A percentile compares a stretch with the other conserved stretches of the same genome.
phyloP scores from a whole-genome alignment of 371 early-diverging fungal species.

The Apophysomyces sp. region DNA sequence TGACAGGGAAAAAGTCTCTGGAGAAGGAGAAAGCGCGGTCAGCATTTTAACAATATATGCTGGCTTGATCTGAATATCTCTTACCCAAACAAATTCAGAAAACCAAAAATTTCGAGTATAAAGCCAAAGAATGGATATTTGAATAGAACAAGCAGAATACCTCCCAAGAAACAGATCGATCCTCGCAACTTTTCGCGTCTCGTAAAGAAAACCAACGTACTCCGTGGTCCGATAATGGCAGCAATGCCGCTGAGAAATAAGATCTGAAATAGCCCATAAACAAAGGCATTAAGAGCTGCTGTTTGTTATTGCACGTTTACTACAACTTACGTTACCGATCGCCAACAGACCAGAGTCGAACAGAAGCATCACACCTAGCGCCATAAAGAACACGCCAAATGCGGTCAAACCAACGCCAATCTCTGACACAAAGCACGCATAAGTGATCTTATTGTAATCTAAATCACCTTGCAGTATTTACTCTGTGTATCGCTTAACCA shows the following conservation, averaged over 20 bases:
- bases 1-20: conserved; percentile 96
- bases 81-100: conserved; percentile 95
- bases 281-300: background rate
- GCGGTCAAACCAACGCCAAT: conserved; percentile 95
- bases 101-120: conserved; percentile 88
- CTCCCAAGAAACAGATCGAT: conserved; percentile 87
- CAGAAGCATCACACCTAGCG: conserved; percentile 88
- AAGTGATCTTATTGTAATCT: background rate
- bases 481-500: conserved; percentile 87
- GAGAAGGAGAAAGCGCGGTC: background rate
- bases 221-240: conserved; percentile 83
- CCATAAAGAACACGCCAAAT: conserved; percentile 93
- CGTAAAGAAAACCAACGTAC: conserved; percentile 83
- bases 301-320: background rate
- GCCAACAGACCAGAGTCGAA: conserved; percentile 96
- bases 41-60: background rate
- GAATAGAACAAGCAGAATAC: conserved; percentile 86
- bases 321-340: conserved; percentile 86
- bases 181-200: conserved; percentile 85
- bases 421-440: conserved; percentile 52
- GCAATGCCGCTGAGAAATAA: conserved; percentile 88
- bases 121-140: conserved; percentile 93
- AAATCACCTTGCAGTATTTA: conserved; percentile 26
- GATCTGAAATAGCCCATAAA: conserved; percentile 64
- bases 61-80: background rate